A percentile compares a stretch with the other conserved stretches of the same genome.
phyloP scores from a whole-genome alignment of 2,329 filamentous ascomycete species.

The Ophiocordyceps sinensis region DNA sequence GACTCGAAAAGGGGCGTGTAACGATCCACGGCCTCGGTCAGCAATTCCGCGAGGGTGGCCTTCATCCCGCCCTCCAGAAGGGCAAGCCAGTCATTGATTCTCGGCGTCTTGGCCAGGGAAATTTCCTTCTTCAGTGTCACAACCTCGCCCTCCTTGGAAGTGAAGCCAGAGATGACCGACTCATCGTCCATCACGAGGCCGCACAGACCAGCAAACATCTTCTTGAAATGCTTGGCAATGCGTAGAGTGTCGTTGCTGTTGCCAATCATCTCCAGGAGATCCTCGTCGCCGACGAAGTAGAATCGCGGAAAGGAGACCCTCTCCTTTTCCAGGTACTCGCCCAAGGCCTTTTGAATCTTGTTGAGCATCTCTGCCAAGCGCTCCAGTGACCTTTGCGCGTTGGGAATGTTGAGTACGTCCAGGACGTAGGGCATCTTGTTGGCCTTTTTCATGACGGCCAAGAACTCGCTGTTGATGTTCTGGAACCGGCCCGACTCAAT shows the following conservation, averaged over 20 bases:
- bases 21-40: conserved; percentile 71
- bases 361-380: conserved; percentile 91
- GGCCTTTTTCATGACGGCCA: conserved; percentile 98
- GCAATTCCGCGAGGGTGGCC: conserved; percentile 74
- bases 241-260: conserved; percentile 96
- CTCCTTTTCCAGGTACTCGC: conserved; percentile 96
- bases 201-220: conserved; percentile 97
- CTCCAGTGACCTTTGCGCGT: conserved; percentile 91
- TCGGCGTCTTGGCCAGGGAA: conserved; percentile 80
- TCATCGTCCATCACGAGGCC: conserved; percentile 88
- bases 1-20: conserved; percentile 68
- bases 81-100: conserved; percentile 98
- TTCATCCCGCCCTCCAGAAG: conserved; percentile 91
- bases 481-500: conserved; percentile 95
- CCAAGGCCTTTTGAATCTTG: conserved; percentile 97
- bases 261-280: conserved; percentile 95
- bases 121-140: conserved; percentile 83
- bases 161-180: conserved; percentile 77
- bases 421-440: conserved; percentile 92
- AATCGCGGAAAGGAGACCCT: conserved; percentile 95
- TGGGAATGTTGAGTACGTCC: conserved; percentile 89
- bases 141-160: conserved; percentile 86
- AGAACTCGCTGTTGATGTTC: conserved; percentile 98
- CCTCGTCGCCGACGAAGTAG: conserved; percentile 98
- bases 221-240: conserved; percentile 97